Evolutionary conservation across 306 rosid genomes (phyloP).

Genomic region (Notholithocarpus densiflorus): DNA sequence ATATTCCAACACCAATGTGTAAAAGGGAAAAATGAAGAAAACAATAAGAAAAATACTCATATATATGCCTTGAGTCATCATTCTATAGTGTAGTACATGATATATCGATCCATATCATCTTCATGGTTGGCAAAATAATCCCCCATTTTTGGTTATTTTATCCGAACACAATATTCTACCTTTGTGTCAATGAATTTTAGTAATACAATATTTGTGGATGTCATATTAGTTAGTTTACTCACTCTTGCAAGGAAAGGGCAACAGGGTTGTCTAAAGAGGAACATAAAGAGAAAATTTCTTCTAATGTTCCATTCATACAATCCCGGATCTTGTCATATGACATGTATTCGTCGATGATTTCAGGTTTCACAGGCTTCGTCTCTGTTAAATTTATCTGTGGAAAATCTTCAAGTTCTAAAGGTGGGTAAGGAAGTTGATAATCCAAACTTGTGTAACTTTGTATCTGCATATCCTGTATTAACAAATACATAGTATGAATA

Average conservation of each 20-base stretch:
- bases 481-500: neutral
- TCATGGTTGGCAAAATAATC: constrained; percentile 35
- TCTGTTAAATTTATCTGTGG: constrained; percentile 58
- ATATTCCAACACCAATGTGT: constrained; percentile 9
- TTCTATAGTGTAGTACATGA: constrained; percentile 35
- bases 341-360: constrained; percentile 51
- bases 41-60: neutral
- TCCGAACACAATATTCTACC: constrained; percentile 40
- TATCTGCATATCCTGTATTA: constrained; percentile 54
- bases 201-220: constrained; percentile 22
- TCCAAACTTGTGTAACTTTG: constrained; percentile 37
- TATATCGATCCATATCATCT: constrained; percentile 24
- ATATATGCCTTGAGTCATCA: constrained; percentile 34
- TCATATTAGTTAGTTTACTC: constrained; percentile 25
- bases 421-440: constrained; percentile 59
- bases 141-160: constrained; percentile 44
- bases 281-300: constrained; percentile 77
- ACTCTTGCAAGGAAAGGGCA: constrained; percentile 54
- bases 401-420: constrained; percentile 76
- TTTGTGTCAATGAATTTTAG: constrained; percentile 48
- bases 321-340: constrained; percentile 51
- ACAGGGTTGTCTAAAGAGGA: constrained; percentile 53
- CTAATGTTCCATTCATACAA: constrained; percentile 66
- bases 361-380: constrained; percentile 46
- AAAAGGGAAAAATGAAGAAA: neutral